Evolutionary conservation across 2,329 filamentous ascomycete species (phyloP).

Genomic region (Phyllosticta citribraziliensis): DNA sequence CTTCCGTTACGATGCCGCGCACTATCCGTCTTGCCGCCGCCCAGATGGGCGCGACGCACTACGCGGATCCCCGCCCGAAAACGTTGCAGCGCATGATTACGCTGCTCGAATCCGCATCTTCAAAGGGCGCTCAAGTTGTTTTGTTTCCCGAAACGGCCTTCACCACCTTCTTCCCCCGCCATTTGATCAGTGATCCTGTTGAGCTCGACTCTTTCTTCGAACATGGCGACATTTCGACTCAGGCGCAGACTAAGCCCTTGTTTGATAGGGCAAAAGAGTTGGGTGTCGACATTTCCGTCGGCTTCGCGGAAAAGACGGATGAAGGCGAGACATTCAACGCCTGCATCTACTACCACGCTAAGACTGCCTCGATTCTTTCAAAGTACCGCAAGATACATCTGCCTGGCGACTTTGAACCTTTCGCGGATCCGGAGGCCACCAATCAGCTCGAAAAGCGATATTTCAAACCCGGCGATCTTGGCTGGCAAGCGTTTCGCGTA

Average conservation of each 20-base stretch:
- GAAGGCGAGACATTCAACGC: conserved; percentile 23
- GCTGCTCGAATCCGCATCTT: conserved; percentile 37
- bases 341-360: conserved; percentile 17
- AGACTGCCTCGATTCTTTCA: conserved; percentile 14
- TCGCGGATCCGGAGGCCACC: conserved; percentile 35
- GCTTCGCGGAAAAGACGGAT: conserved; percentile 40
- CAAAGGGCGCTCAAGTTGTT: conserved; percentile 36
- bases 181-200: conserved; percentile 35
- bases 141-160: conserved; percentile 45
- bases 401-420: conserved; percentile 17
- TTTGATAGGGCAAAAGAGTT: conserved; percentile 38
- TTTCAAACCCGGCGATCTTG: conserved; percentile 42
- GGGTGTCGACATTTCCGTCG: conserved; percentile 42
- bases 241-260: conserved; percentile 35
- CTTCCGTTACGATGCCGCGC: conserved; percentile 24
- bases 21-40: conserved; percentile 40
- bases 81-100: conserved; percentile 38
- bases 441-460: conserved; percentile 48
- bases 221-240: conserved; percentile 28
- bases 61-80: conserved; percentile 27
- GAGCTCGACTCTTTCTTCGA: conserved; percentile 43
- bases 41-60: conserved; percentile 41
- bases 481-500: conserved; percentile 41
- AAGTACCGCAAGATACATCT: conserved; percentile 17
- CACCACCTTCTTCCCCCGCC: conserved; percentile 46